Conservation (phyloP, 345 rosid species). For the Pelargonium nanum region DNA sequence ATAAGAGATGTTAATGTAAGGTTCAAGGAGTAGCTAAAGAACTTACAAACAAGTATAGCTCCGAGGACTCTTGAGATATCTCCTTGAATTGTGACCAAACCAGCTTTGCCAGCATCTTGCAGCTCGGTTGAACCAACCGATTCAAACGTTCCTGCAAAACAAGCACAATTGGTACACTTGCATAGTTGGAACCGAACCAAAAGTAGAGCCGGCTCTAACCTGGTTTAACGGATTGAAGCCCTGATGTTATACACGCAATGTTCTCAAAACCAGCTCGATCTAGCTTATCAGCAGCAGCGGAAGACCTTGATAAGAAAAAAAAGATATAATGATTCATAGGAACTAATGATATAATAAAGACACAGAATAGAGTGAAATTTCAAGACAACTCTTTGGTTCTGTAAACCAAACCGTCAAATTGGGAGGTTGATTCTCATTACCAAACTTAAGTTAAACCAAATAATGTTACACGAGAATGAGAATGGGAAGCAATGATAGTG, state of each 20-base stretch:
- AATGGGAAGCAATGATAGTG: too few species aligned
- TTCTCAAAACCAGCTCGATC: constrained; percentile 66
- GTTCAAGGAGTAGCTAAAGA: background rate
- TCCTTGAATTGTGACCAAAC: constrained; percentile 79
- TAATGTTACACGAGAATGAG: too few species aligned
- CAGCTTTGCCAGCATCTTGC: constrained; percentile 88
- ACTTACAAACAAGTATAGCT: constrained; percentile 86
- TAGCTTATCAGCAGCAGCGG: constrained; percentile 69
- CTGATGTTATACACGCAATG: constrained; percentile 76
- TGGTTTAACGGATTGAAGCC: constrained; percentile 78
- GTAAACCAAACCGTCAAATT: background rate
- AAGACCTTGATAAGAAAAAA: constrained; percentile 45
- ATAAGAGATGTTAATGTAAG: background rate
- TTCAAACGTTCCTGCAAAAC: constrained; percentile 59
- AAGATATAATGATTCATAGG: background rate
- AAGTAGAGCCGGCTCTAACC: constrained; percentile 25
- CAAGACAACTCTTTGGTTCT: too few species aligned
- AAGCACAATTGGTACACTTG: background rate
- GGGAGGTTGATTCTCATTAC: too few species aligned
- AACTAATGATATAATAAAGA: too few species aligned
- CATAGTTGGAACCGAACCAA: background rate
- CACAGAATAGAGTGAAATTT: too few species aligned
- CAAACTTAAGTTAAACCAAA: too few species aligned
- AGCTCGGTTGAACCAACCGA: constrained; percentile 58
- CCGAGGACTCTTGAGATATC: constrained; percentile 86